These are phyloP conservation scores for Aureococcus anophagefferens DNA, from an alignment of 108 stramenopile genomes.

Conservation along the genomic window DNA sequence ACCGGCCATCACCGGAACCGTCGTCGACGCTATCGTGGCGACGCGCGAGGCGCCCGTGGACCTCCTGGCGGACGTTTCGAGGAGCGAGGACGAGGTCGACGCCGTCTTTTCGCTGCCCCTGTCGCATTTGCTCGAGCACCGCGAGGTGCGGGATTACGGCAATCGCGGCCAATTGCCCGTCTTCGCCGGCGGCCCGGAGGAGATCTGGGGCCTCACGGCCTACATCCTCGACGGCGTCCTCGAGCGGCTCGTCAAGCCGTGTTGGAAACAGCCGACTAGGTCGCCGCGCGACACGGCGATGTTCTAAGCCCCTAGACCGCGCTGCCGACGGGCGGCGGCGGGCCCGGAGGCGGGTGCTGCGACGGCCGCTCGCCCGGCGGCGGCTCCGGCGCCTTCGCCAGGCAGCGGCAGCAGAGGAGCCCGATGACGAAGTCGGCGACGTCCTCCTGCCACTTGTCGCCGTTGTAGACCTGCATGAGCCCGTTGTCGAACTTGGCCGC, in stretches of 20 bases:
- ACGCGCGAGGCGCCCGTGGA: neutral
- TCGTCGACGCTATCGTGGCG: neutral
- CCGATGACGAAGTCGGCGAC: no score
- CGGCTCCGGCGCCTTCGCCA: no score
- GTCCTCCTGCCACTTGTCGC: no score
- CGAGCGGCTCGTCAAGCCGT: neutral
- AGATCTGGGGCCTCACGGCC: slow-evolving; percentile 17
- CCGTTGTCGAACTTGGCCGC: no score
- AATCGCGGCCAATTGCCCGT: neutral
- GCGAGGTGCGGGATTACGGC: neutral
- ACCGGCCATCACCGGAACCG: neutral
- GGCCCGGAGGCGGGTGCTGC: no score
- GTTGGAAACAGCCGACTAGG: no score
- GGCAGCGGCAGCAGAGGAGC: no score
- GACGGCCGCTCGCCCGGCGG: no score
- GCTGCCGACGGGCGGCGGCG: no score
- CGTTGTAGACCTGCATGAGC: no score
- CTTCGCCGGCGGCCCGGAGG: neutral
- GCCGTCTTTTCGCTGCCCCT: slow-evolving; percentile 3
- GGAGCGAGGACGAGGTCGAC: neutral
- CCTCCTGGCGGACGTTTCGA: neutral
- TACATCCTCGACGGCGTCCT: slow-evolving; percentile 8
- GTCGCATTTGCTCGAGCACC: slow-evolving; percentile 1
- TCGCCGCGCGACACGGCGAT: no score
- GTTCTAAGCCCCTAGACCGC: no score